phyloP scores from a whole-genome alignment of 176 grass and related monocot genomes.

The Zea mays region Zm-B73-REFERENCE-NAM-5.0 NC_050096.1:9039501-9040000 shows the following conservation, averaged over 20 bases:
- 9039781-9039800: constrained; percentile 81
- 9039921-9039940: constrained; percentile 89
- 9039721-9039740: constrained; percentile 11
- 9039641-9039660: too few species aligned
- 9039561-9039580: too few species aligned
- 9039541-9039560: too few species aligned
- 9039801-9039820: constrained; percentile 61
- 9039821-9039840: constrained; percentile 87
- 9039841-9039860: constrained; percentile 69
- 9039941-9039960: constrained; percentile 61
- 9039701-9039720: neutral
- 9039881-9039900: constrained; percentile 76
- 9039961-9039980: constrained; percentile 71
- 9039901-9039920: constrained; percentile 54
- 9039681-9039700: neutral
- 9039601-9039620: too few species aligned
- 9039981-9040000: constrained; percentile 77
- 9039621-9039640: too few species aligned
- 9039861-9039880: constrained; percentile 74
- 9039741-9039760: constrained; percentile 84
- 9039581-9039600: too few species aligned
- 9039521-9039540: too few species aligned
- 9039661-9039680: too few species aligned
- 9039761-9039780: constrained; percentile 84
- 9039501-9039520: too few species aligned